Evolutionary conservation across 1,284 basidiomycete genomes (phyloP).

Genomic region (Puccinia hordei): DNA sequence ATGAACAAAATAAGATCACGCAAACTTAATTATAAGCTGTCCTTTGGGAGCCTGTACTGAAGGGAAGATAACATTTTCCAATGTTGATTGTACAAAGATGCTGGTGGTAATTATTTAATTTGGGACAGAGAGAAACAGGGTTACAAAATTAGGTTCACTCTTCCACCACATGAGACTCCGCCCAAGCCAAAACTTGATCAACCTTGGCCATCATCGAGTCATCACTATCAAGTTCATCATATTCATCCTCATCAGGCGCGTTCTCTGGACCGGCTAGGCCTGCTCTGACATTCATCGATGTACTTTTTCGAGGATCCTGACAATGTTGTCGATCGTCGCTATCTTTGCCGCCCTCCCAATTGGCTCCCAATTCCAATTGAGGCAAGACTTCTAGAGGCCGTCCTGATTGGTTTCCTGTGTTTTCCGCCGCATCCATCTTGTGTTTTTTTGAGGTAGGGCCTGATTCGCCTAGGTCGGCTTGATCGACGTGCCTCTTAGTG

Average conservation of each 20-base stretch:
- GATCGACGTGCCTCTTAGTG: constrained; percentile 2
- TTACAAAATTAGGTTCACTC: neutral
- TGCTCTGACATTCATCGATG: too few species aligned
- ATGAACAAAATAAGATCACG: too few species aligned
- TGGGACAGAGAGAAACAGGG: neutral
- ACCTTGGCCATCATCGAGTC: constrained; percentile 9
- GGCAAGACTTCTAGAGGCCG: neutral
- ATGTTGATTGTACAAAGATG: too few species aligned
- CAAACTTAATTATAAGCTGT: too few species aligned
- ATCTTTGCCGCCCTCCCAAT: neutral
- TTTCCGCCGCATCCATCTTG: neutral
- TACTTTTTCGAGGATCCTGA: neutral
- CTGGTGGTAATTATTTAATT: neutral
- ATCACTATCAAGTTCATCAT: constrained; percentile 24
- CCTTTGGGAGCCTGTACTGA: too few species aligned
- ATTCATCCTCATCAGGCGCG: neutral
- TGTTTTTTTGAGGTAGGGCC: neutral
- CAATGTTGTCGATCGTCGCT: neutral
- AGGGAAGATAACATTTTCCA: too few species aligned
- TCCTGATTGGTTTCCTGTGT: neutral
- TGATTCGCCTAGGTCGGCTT: neutral
- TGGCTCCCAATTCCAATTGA: neutral
- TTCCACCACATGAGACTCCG: constrained; percentile 22
- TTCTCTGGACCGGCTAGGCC: neutral
- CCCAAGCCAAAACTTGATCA: constrained; percentile 40